Percentiles rank a stretch among this genome's conserved stretches.
Conservation (phyloP, 768 basidiomycete genomes). For the Russula virescens region DNA sequence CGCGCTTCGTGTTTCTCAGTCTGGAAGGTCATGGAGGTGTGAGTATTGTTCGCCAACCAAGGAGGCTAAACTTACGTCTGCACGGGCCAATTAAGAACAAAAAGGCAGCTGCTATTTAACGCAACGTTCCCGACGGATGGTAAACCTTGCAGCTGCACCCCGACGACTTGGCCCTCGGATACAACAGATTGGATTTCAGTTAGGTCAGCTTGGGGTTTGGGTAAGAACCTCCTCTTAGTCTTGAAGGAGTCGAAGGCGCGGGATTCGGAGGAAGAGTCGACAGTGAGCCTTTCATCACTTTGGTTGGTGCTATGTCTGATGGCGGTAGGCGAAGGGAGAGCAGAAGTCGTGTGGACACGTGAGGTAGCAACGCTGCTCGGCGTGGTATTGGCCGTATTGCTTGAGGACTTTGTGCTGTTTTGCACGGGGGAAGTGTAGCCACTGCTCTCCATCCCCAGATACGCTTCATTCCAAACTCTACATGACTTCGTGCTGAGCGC, state of each 20-base stretch:
- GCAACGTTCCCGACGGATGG: slow-evolving; percentile 33
- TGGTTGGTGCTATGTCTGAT: not conserved
- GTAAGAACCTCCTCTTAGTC: not conserved
- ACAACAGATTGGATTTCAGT: not conserved
- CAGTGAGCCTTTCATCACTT: slow-evolving; percentile 10
- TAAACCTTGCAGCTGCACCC: slow-evolving; percentile 34
- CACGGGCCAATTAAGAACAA: slow-evolving; percentile 64
- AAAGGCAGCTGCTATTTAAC: slow-evolving; percentile 48
- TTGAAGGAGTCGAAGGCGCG: not conserved
- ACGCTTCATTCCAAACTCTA: slow-evolving; percentile 46
- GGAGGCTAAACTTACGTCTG: slow-evolving; percentile 45
- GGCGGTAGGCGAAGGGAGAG: not conserved
- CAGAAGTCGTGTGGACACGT: not conserved
- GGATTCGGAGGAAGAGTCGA: not conserved
- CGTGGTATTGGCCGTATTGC: too few species aligned
- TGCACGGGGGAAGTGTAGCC: too few species aligned
- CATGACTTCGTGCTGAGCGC: slow-evolving; percentile 37
- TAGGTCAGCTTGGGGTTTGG: not conserved
- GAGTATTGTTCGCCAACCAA: slow-evolving; percentile 11
- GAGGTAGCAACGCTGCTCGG: not conserved
- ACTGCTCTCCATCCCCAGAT: not conserved
- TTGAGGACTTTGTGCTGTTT: too few species aligned
- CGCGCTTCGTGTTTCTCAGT: slow-evolving; percentile 65
- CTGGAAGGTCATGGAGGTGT: slow-evolving; percentile 32
- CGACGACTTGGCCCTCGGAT: slow-evolving; percentile 16